These are phyloP conservation scores for Paramecium primaurelia DNA, from an alignment of 73 alveolate genomes.

Conservation along the genomic window DNA sequence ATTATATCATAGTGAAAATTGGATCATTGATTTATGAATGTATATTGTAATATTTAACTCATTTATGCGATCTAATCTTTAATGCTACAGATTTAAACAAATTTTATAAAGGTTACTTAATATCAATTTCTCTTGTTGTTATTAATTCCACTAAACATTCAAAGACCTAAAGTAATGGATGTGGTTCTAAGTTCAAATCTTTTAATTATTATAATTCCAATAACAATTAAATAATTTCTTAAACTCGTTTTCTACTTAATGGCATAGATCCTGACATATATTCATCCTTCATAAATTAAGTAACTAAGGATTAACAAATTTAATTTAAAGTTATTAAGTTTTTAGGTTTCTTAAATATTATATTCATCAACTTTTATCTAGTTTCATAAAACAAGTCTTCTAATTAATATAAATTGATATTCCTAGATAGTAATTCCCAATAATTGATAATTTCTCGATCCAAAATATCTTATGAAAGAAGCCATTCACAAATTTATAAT, in stretches of 20 bases:
- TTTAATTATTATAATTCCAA: constrained; percentile 21
- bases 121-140: constrained; percentile 40
- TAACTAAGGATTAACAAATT: not conserved
- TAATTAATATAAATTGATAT: not conserved
- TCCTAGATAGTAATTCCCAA: constrained; percentile 8
- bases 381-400: constrained; percentile 32
- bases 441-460: not conserved
- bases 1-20: not conserved
- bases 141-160: constrained; percentile 34
- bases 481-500: constrained; percentile 10
- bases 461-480: not conserved
- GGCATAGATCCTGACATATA: constrained; percentile 41
- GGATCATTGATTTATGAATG: not conserved
- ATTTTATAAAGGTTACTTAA: constrained; percentile 27
- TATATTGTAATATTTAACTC: not conserved
- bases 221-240: not conserved
- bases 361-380: not conserved
- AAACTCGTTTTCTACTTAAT: constrained; percentile 30
- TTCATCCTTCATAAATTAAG: constrained; percentile 16
- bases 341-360: not conserved
- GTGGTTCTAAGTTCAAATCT: not conserved
- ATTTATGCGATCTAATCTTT: not conserved
- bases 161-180: constrained; percentile 19
- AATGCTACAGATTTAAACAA: constrained; percentile 9
- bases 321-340: not conserved